phyloP scores from a whole-genome alignment of 225 moss, liverwort and hornwort species.

The Thuidium tamariscinum region DNA sequence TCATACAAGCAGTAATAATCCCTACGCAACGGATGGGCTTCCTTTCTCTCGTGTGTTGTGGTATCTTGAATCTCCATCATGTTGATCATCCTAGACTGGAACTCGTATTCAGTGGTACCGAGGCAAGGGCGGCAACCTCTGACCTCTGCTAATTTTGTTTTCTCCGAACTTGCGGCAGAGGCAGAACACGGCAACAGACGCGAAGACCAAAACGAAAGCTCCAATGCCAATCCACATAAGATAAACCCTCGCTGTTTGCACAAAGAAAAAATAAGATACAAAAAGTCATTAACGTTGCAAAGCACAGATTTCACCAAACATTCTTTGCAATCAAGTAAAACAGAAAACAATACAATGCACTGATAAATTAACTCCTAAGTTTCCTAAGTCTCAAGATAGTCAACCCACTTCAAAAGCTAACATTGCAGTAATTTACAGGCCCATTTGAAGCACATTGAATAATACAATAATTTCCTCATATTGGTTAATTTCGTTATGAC shows the following conservation, averaged over 20 bases:
- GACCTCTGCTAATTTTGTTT: constrained; percentile 2
- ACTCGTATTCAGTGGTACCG: constrained; percentile 8
- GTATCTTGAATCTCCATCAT: neutral
- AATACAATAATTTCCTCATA: no score
- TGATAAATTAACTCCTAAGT: neutral
- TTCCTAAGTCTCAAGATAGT: no score
- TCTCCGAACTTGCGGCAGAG: constrained; percentile 15
- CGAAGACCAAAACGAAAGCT: neutral
- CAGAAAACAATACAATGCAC: neutral
- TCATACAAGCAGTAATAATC: neutral
- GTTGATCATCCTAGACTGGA: neutral
- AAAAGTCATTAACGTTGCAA: neutral
- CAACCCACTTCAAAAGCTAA: neutral
- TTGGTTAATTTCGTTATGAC: neutral
- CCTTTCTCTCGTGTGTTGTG: neutral
- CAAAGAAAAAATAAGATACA: neutral
- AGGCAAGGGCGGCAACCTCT: constrained; percentile 26
- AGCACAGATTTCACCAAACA: neutral
- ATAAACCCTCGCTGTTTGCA: neutral
- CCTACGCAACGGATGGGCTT: neutral
- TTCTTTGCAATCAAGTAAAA: neutral
- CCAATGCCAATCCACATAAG: constrained; percentile 11
- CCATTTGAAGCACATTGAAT: neutral
- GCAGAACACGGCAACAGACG: neutral
- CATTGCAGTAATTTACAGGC: neutral